These are phyloP conservation scores for Cercospora sp. DNA, from an alignment of 2,329 filamentous ascomycete species.

Conservation along the genomic window DNA sequence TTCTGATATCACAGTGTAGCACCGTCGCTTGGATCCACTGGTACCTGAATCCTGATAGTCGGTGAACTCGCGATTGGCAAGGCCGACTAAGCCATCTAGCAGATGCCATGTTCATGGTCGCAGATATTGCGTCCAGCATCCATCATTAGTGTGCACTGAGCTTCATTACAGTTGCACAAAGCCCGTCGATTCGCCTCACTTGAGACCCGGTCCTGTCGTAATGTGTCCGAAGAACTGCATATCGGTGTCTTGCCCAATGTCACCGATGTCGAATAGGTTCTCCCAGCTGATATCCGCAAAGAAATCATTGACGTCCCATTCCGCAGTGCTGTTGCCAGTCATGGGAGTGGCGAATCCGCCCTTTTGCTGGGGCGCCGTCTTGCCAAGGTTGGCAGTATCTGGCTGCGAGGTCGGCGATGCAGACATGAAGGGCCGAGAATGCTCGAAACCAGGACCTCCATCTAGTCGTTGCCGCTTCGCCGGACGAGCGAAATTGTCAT, in stretches of 20 bases:
- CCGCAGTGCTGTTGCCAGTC: constrained; percentile 5
- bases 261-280: constrained; percentile 28
- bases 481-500: constrained; percentile 21
- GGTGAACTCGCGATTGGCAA: too few relatives aligned
- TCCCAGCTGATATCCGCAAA: constrained; percentile 29
- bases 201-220: not conserved
- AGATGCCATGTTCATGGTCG: too few relatives aligned
- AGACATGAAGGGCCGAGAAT: constrained; percentile 9
- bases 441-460: constrained; percentile 14
- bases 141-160: not conserved
- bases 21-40: too few relatives aligned
- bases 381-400: constrained; percentile 1
- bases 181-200: not conserved
- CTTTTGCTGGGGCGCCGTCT: constrained; percentile 13
- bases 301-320: constrained; percentile 29
- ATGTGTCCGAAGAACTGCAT: constrained; percentile 21
- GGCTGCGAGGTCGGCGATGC: constrained; percentile 15
- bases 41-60: too few relatives aligned
- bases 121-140: too few relatives aligned
- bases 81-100: too few relatives aligned
- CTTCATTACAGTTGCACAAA: not conserved
- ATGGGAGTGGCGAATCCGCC: constrained; percentile 15
- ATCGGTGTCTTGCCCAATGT: constrained; percentile 22
- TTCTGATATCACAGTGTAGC: too few relatives aligned
- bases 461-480: constrained; percentile 19